phyloP scores from a whole-genome alignment of 176 grass and related monocot genomes.

The Oryza glumipatula region DNA sequence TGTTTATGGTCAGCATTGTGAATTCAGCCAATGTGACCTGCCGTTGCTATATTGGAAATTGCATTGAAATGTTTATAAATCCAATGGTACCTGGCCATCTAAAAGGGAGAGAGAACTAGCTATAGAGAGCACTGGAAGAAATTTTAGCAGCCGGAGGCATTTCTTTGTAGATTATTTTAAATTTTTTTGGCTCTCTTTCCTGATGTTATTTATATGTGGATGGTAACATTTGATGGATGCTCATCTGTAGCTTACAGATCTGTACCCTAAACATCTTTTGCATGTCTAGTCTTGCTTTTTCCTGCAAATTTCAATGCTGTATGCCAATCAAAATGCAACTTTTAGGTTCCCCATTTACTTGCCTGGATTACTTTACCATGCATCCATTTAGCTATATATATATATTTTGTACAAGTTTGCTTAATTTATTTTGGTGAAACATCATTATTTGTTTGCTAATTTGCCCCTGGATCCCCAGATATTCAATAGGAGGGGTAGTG shows the following conservation, averaged over 20 bases:
- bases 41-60: slow-evolving; percentile 43
- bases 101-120: slow-evolving; percentile 27
- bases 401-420: neutral
- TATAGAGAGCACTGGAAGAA: slow-evolving; percentile 37
- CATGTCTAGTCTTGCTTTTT: neutral
- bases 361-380: slow-evolving; percentile 9
- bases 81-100: slow-evolving; percentile 15
- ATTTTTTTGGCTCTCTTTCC: slow-evolving; percentile 15
- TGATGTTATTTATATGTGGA: slow-evolving; percentile 9
- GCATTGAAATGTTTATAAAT: slow-evolving; percentile 8
- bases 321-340: slow-evolving; percentile 13
- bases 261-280: slow-evolving; percentile 2
- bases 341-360: neutral
- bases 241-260: slow-evolving; percentile 34
- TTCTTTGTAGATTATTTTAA: slow-evolving; percentile 49
- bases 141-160: slow-evolving; percentile 30
- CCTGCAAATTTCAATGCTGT: slow-evolving; percentile 20
- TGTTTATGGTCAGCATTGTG: slow-evolving; percentile 12
- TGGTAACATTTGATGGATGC: slow-evolving; percentile 17
- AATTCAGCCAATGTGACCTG: slow-evolving; percentile 21
- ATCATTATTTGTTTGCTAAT: slow-evolving; percentile 14
- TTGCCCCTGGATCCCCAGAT: neutral
- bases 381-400: neutral
- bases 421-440: neutral
- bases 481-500: slow-evolving; percentile 29